Base-by-base conservation (phyloP, 192 early-diverging fungal genomes). In the Coemansia sp. region DNA sequence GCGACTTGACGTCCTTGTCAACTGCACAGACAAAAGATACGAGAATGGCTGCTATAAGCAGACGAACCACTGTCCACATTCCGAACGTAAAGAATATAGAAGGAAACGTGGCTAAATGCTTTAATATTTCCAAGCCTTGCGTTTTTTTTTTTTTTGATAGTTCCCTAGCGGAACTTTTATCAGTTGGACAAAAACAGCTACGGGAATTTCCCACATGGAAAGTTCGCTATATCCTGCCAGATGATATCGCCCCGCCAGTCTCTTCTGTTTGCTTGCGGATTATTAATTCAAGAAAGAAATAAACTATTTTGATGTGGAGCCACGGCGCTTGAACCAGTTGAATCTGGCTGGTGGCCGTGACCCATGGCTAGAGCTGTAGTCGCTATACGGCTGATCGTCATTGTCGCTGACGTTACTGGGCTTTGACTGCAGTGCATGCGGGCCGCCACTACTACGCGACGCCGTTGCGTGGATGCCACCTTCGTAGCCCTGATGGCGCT, bases 241-340 rank as follows among this genome's bases (percentile, higher is more conserved):
- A n/a, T n/a, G n/a, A n/a, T n/a, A n/a, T n/a, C n/a, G n/a, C n/a
- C n/a, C n/a, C n/a, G n/a, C n/a, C n/a, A n/a, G n/a, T n/a, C n/a
- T n/a, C 9, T 21, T 46, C 23, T 26, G 23, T 26, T 26, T 26
- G 46, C 26, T 13, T 48, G 19, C 11, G 26, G 48, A 11, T 50
- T 50, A 31, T 31, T 31, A 50, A 30, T 26, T 12, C 44, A 46
- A 23, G 7, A 42, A 13, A 18, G n/a, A 21, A 21, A 26, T 11
- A 3, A 44, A 20, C 40, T 59, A 58, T 45, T 61, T 77, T 20
- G 73, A 77, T n/a, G 73, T 77, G 42, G 73, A 77, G 26, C 73
- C 73, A 37, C 73, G 73, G 47, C 73, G 62, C 63, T 77, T 77
- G 59, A 77, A 77, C 73, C 73, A 77, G 67, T 70, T 77, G 67